Percentiles rank a stretch among this genome's conserved stretches.
Evolutionary conservation across 768 basidiomycete genomes (phyloP).

Genomic region (Lyophyllum semitale): DNA sequence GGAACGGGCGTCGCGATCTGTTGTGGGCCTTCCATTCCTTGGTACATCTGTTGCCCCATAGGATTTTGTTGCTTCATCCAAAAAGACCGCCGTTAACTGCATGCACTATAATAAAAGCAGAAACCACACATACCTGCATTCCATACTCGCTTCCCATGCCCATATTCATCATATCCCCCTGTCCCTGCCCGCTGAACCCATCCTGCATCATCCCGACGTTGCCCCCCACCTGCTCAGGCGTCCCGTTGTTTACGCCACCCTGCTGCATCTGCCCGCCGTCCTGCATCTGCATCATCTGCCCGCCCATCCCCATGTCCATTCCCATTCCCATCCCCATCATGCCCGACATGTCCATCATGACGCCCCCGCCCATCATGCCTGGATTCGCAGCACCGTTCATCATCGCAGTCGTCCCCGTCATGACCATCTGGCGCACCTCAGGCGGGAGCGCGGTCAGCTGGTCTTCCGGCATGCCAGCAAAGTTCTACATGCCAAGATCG

Average conservation of each 20-base stretch:
- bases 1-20: constrained; percentile 49
- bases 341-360: constrained; percentile 82
- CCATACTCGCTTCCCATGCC: constrained; percentile 64
- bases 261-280: constrained; percentile 38
- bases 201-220: constrained; percentile 52
- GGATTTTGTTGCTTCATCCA: constrained; percentile 52
- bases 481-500: constrained; percentile 51
- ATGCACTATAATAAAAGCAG: not conserved
- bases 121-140: constrained; percentile 62
- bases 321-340: constrained; percentile 67
- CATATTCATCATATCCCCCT: constrained; percentile 68
- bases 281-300: constrained; percentile 58
- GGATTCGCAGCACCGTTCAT: constrained; percentile 65
- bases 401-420: constrained; percentile 79
- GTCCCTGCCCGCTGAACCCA: constrained; percentile 44
- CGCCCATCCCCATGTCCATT: constrained; percentile 68
- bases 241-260: constrained; percentile 38
- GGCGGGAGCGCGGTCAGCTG: constrained; percentile 76
- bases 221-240: constrained; percentile 41
- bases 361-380: constrained; percentile 62
- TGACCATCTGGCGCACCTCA: constrained; percentile 84
- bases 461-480: constrained; percentile 81
- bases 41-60: constrained; percentile 73
- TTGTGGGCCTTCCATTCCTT: constrained; percentile 52
- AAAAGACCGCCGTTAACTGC: constrained; percentile 8